phyloP scores from a whole-genome alignment of 2,329 filamentous ascomycete species.

The Aspergillus floridensis region DNA sequence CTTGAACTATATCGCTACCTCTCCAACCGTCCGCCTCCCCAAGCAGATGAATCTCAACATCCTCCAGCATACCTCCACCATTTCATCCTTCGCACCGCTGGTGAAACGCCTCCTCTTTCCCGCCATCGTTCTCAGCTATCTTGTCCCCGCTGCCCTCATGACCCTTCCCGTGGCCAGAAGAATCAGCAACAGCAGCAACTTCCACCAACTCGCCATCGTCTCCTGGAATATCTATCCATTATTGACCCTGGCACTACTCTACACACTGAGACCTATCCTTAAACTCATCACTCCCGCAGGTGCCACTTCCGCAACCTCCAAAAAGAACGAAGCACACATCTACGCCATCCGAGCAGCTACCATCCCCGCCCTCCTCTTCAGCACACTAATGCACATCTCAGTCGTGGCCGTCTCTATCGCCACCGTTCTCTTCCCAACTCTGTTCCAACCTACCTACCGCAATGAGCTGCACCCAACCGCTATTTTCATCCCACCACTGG shows the following conservation, averaged over 20 bases:
- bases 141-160: neutral
- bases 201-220: neutral
- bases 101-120: neutral
- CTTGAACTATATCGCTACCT: neutral
- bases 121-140: neutral
- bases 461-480: neutral
- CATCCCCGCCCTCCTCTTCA: neutral
- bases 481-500: neutral
- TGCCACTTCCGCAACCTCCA: neutral
- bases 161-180: neutral
- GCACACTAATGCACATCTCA: neutral
- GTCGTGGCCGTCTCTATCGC: neutral
- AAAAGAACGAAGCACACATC: neutral
- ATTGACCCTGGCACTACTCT: neutral
- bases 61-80: neutral
- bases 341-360: neutral
- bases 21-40: neutral
- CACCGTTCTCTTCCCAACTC: neutral
- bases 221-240: conserved; percentile 1
- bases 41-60: too few relatives aligned
- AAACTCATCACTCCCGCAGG: too few relatives aligned
- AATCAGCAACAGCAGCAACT: neutral
- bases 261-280: too few relatives aligned
- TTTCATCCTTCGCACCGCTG: neutral
- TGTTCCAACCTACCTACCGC: neutral